Evolutionary conservation across 2,329 filamentous ascomycete species (phyloP), one percentile per base, ranked within the genome.

Genomic region (Aureobasidium sp.): DNA sequence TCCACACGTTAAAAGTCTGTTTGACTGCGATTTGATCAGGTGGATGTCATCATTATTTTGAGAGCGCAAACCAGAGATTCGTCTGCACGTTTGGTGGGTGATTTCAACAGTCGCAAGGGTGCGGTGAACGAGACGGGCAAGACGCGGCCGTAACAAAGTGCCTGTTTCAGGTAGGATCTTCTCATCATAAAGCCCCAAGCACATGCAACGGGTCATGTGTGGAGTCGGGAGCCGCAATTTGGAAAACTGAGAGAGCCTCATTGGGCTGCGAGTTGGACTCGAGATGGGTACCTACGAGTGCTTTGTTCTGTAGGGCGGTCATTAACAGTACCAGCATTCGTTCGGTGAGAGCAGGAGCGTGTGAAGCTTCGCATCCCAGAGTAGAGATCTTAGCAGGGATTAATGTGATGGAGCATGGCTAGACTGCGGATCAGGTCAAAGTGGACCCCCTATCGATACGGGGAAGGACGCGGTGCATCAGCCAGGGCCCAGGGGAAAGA

Each of bases 401-500:
- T 4, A 4, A 9, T 30, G 7, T 53, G 21, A 16, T n/a, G 34
- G 32, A 39, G 34, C 13, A 29, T 54, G 50, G 50, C 50, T 54
- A 42, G 50, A 54, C 7, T 42, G 53, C 53, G 37, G 53, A 45
- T 45, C 41, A 21, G 16, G n/a, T n/a, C 6, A 11, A 30, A 45
- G 39, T 57, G 41, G 53, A 32, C 30, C 53, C 53, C 53, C 30
- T 57, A 45, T 30, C n/a, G 41, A 45, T 44, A 42, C 39, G 52
- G 39, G 52, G 36, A 54, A 42, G 36, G 34, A 37, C 27, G 27
- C 7, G 27, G 45, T 34, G 52, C 52, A 54, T 42, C 37, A 45
- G 39, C 39, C 53, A 57, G 53, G 39, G 53, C 53, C 52, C 39
- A 45, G 53, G 53, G 53, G 41, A 57, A 41, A 57, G 41, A 48